These are phyloP conservation scores for Gynandropsis gynandra DNA, from an alignment of 345 rosid genomes.

Conservation along the genomic window DNA sequence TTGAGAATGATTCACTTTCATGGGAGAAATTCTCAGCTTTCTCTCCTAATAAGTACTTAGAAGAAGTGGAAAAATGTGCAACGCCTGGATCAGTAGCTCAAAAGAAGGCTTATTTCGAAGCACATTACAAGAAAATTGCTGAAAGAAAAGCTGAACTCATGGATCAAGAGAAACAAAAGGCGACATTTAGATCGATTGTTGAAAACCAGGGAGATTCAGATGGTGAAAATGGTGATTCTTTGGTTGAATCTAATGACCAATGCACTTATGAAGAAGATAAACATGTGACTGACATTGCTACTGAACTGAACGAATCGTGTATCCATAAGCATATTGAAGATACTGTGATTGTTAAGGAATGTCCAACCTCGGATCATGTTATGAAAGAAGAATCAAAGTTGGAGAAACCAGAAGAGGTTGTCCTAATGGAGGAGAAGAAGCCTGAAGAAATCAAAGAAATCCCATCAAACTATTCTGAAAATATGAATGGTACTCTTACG, in stretches of 20 bases:
- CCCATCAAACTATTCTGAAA: conserved; percentile 15
- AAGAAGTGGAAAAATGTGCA: conserved; percentile 93
- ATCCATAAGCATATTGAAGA: conserved; percentile 30
- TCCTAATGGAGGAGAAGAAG: conserved; percentile 6
- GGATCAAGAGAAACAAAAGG: conserved; percentile 51
- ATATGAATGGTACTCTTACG: conserved; percentile 13
- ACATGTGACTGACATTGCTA: conserved; percentile 28
- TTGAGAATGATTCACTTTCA: conserved; percentile 80
- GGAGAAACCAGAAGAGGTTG: conserved; percentile 32
- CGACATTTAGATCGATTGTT: conserved; percentile 20
- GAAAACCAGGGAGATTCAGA: conserved; percentile 29
- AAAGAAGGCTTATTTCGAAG: conserved; percentile 92
- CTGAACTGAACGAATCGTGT: conserved; percentile 22
- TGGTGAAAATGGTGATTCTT: conserved; percentile 10
- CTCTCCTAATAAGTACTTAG: conserved; percentile 89
- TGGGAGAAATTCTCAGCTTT: conserved; percentile 94
- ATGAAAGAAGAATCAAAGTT: conserved; percentile 30
- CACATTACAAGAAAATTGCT: conserved; percentile 88
- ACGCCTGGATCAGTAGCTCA: conserved; percentile 96
- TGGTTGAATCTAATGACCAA: conserved; percentile 20
- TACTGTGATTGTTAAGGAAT: conserved; percentile 24
- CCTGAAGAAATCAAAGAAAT: conserved; percentile 16
- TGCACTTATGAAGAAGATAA: conserved; percentile 33
- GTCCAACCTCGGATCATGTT: conserved; percentile 36
- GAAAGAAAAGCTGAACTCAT: conserved; percentile 68